Evolutionary conservation across 129 eudicot genomes (phyloP), one percentile per base, ranked within the genome.

Genomic region (Centella asiatica): DNA sequence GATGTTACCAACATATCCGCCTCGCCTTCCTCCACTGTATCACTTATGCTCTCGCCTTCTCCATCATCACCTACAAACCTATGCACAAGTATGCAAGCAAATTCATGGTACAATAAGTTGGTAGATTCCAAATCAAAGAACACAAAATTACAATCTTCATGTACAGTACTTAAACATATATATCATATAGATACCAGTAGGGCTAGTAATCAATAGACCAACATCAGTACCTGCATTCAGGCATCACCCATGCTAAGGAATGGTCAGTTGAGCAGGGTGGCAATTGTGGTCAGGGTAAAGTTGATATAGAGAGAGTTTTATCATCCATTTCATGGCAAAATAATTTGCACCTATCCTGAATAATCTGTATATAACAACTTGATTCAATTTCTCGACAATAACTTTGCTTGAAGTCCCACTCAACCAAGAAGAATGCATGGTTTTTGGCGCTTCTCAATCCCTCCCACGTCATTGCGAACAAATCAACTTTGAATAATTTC

Each of bases 51-150:
- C 36, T 32, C 47, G 36, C 24, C 8, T 56, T 56, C 66, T 72
- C 39, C 66, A 15, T 32, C 4, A 47, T 72, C 53, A 47, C 11
- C 72, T 65, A 31, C 50, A 31, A 57, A 72, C 72, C 72, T 72
- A 53, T 26, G 23, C 59, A 32, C 1, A 15, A 49, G 2, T 44
- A 17, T 25, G 10, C 40, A 15, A 20, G 18, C 42, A 28, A 52
- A 5, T 42, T 19, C 12, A 13, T 6, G 2, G 33, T 23, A 12
- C 8, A 17, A 51, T 22, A 17, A 46, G 4, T 15, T 46, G 39
- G 7, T 10, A 17, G 8, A 17, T n/a, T n/a, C n/a, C n/a, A n/a
- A n/a, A n/a, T n/a, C n/a, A n/a, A n/a, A n/a, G n/a, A n/a, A n/a
- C n/a, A n/a, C n/a, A n/a, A n/a, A n/a, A n/a, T n/a, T n/a, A n/a